These are phyloP conservation scores for Aspergillus calidoustus DNA, from an alignment of 2,329 filamentous ascomycete species.

Conservation along the genomic window DNA sequence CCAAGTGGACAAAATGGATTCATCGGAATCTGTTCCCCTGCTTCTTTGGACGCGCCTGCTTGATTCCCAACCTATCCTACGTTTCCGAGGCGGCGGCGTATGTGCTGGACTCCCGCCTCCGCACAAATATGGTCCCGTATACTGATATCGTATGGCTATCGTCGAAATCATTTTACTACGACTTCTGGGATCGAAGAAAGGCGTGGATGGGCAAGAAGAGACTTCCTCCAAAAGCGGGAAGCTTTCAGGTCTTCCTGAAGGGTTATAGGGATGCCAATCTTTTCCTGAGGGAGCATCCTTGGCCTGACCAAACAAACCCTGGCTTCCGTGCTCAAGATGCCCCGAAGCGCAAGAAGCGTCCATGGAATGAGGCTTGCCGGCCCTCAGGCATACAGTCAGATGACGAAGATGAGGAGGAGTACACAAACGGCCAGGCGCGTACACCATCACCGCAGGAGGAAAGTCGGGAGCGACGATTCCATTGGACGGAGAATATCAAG, in stretches of 20 bases:
- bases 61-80: slow-evolving; percentile 97
- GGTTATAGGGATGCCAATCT: slow-evolving; percentile 97
- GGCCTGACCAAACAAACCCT: slow-evolving; percentile 83
- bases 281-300: slow-evolving; percentile 92
- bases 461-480: slow-evolving; percentile 60
- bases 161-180: slow-evolving; percentile 97
- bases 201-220: slow-evolving; percentile 86
- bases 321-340: slow-evolving; percentile 72
- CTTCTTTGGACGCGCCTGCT: slow-evolving; percentile 91
- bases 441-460: slow-evolving; percentile 52
- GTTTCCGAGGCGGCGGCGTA: slow-evolving; percentile 98
- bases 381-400: slow-evolving; percentile 65
- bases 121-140: slow-evolving; percentile 91
- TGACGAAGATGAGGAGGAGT: slow-evolving; percentile 65
- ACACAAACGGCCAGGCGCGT: slow-evolving; percentile 44
- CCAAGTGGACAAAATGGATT: slow-evolving; percentile 99
- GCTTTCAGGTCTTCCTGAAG: slow-evolving; percentile 96
- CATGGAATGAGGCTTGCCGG: slow-evolving; percentile 83
- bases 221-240: slow-evolving; percentile 87
- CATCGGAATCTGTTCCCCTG: slow-evolving; percentile 97
- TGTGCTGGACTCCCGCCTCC: slow-evolving; percentile 86
- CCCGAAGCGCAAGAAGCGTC: slow-evolving; percentile 68
- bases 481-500: slow-evolving; percentile 87
- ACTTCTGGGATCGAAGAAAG: slow-evolving; percentile 91
- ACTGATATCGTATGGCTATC: slow-evolving; percentile 93